These are phyloP conservation scores for Lentithecium fluviatile DNA, from an alignment of 495 filamentous ascomycete genomes.

Conservation along the genomic window DNA sequence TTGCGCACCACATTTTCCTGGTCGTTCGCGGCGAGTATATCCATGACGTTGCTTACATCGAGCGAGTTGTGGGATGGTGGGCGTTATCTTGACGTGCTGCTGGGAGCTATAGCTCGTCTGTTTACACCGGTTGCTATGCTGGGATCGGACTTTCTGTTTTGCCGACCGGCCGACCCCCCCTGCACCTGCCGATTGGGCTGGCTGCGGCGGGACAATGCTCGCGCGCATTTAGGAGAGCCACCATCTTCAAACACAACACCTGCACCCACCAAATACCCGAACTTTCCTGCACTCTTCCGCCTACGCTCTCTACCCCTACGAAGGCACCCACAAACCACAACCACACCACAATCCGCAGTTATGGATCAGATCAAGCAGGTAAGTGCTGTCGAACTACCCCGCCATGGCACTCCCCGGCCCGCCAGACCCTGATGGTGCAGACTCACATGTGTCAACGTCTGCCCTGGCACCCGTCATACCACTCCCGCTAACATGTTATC, in stretches of 20 bases:
- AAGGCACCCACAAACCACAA: conserved; percentile 1
- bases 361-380: conserved; percentile 85
- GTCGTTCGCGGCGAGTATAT: conserved; percentile 74
- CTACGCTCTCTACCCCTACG: neutral
- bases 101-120: conserved; percentile 1
- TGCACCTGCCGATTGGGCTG: too few relatives aligned
- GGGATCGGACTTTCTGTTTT: neutral
- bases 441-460: neutral
- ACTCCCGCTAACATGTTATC: too few relatives aligned
- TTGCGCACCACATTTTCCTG: conserved; percentile 85
- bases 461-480: neutral
- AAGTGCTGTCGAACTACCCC: conserved; percentile 41
- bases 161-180: too few relatives aligned
- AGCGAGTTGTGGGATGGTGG: conserved; percentile 19
- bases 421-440: neutral
- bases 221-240: too few relatives aligned
- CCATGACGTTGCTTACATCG: conserved; percentile 39
- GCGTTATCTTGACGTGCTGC: conserved; percentile 6
- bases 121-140: conserved; percentile 31
- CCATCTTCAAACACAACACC: neutral
- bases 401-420: conserved; percentile 17
- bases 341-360: conserved; percentile 13
- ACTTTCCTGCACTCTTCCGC: conserved; percentile 10
- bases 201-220: too few relatives aligned
- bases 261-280: neutral